A percentile compares a stretch with the other conserved stretches of the same genome.
phyloP scores from a whole-genome alignment of 2,329 filamentous ascomycete species.

The Alternaria incomplexa region DNA sequence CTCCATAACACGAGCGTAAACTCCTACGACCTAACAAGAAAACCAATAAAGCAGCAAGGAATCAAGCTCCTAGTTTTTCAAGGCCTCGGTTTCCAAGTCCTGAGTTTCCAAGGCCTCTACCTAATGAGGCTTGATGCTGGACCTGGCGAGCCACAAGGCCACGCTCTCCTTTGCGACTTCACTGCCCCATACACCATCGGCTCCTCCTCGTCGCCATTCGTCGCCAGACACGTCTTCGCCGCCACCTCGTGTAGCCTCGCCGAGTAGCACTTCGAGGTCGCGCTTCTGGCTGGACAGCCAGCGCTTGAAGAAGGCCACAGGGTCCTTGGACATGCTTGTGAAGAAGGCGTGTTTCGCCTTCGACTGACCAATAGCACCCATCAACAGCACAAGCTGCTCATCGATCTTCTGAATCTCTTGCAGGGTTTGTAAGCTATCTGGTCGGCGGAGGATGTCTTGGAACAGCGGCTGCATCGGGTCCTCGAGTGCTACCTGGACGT shows the following conservation, averaged over 20 bases:
- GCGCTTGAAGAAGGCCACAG: constrained; percentile 79
- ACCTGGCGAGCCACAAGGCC: constrained; percentile 62
- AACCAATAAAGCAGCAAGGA: neutral
- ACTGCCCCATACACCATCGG: constrained; percentile 68
- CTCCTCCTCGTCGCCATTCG: constrained; percentile 72
- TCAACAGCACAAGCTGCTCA: constrained; percentile 80
- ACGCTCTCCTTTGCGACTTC: constrained; percentile 67
- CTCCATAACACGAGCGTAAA: neutral
- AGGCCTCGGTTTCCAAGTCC: neutral
- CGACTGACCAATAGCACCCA: constrained; percentile 82
- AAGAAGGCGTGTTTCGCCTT: constrained; percentile 93
- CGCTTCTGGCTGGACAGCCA: constrained; percentile 93
- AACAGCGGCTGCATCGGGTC: constrained; percentile 78
- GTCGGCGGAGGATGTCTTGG: constrained; percentile 55
- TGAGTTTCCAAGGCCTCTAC: neutral
- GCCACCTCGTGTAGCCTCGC: constrained; percentile 71
- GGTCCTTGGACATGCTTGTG: constrained; percentile 77
- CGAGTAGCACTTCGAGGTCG: constrained; percentile 86
- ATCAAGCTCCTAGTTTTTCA: neutral
- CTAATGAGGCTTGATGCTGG: constrained; percentile 42
- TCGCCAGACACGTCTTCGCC: constrained; percentile 61
- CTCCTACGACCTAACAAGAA: neutral
- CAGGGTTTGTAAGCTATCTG: constrained; percentile 65
- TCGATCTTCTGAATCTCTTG: constrained; percentile 79
- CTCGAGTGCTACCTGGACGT: constrained; percentile 82